Conservation (phyloP, 2,329 filamentous ascomycete genomes). For the Penicillium occitanis region DNA sequence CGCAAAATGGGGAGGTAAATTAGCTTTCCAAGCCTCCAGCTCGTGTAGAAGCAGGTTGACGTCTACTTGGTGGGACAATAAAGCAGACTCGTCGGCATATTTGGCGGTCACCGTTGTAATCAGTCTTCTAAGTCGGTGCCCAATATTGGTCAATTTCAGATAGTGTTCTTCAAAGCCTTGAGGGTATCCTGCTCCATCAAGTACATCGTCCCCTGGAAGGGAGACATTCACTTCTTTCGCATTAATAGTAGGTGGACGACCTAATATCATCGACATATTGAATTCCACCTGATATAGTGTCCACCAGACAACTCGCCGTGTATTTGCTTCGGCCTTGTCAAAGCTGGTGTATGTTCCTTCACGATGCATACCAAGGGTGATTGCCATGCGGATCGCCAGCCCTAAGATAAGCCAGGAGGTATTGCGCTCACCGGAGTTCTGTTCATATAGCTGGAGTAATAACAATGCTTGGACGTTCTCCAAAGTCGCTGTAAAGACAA, state of each 20-base stretch:
- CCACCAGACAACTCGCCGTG: conserved; percentile 40
- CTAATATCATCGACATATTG: conserved; percentile 40
- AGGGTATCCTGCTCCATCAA: conserved; percentile 28
- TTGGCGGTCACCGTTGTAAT: conserved; percentile 16
- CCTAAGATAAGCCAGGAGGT: conserved; percentile 35
- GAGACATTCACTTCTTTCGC: conserved; percentile 39
- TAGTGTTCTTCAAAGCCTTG: conserved; percentile 33
- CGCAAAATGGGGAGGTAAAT: conserved; percentile 26
- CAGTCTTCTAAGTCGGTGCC: conserved; percentile 21
- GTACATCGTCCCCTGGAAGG: conserved; percentile 34
- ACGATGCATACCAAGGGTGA: conserved; percentile 33
- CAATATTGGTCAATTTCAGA: conserved; percentile 29
- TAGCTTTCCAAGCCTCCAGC: conserved; percentile 29
- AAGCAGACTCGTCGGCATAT: conserved; percentile 4
- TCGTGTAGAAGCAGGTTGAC: conserved; percentile 24
- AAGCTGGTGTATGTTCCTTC: conserved; percentile 29
- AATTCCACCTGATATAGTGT: conserved; percentile 42
- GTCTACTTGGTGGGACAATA: conserved; percentile 1
- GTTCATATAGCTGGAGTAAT: conserved; percentile 37
- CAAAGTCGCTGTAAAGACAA: conserved; percentile 35
- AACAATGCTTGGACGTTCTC: conserved; percentile 37
- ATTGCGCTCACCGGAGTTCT: conserved; percentile 44
- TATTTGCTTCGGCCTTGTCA: conserved; percentile 36
- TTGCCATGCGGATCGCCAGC: conserved; percentile 31
- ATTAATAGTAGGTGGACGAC: conserved; percentile 38